Percentiles rank a stretch among this genome's conserved stretches.
Conservation (phyloP, 768 basidiomycete species). For the Fomitopsis serialis region DNA sequence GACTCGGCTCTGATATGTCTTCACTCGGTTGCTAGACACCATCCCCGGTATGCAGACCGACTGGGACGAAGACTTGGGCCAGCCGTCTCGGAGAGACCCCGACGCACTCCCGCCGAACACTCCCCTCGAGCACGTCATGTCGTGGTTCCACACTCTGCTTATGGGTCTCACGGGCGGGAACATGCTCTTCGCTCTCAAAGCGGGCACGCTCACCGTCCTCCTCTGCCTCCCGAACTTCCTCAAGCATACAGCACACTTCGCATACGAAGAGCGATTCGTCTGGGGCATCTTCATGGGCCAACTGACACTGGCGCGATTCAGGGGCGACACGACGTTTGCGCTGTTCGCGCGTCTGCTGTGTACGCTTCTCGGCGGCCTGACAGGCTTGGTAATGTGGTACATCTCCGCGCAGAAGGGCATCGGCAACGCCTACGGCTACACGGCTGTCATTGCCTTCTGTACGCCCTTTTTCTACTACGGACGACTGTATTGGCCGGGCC, state of each 20-base stretch:
- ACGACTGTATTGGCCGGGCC: slow-evolving; percentile 69
- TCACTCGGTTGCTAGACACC: slow-evolving; percentile 28
- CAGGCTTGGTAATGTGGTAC: slow-evolving; percentile 61
- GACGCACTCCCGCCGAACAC: slow-evolving; percentile 71
- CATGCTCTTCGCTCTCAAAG: slow-evolving; percentile 65
- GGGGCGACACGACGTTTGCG: slow-evolving; percentile 71
- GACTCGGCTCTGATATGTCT: no score
- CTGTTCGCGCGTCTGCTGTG: slow-evolving; percentile 54
- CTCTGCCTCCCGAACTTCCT: slow-evolving; percentile 58
- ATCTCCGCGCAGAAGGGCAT: slow-evolving; percentile 55
- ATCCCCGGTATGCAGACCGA: slow-evolving; percentile 52
- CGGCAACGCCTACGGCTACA: slow-evolving; percentile 68
- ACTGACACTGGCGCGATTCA: slow-evolving; percentile 62
- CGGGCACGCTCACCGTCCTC: slow-evolving; percentile 40
- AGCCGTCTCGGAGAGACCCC: slow-evolving; percentile 57
- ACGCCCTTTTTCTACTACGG: slow-evolving; percentile 71
- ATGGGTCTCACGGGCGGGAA: slow-evolving; percentile 50
- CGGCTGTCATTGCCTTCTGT: slow-evolving; percentile 58
- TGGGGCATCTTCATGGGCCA: slow-evolving; percentile 84
- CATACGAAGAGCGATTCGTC: slow-evolving; percentile 60
- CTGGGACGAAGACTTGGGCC: slow-evolving; percentile 44
- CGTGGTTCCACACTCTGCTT: slow-evolving; percentile 35
- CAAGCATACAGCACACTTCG: slow-evolving; percentile 46
- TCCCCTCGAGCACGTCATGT: slow-evolving; percentile 45
- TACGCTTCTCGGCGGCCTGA: slow-evolving; percentile 60